Conservation (phyloP, 2,329 filamentous ascomycete species). For the Emericellopsis atlantica region DNA sequence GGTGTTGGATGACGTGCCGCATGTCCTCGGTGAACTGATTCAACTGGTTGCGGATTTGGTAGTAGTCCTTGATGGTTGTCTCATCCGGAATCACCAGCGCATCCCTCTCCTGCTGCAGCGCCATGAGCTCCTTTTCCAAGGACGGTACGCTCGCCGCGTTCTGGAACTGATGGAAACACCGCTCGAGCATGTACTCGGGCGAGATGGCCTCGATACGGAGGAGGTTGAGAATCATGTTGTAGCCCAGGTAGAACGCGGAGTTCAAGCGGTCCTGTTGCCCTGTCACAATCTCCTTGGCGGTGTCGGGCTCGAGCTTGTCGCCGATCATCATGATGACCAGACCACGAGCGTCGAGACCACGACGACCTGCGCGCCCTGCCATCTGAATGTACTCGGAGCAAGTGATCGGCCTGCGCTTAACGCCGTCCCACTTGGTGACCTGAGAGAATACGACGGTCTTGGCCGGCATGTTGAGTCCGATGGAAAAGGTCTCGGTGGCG, state of each 20-base stretch:
- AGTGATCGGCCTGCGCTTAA: slow-evolving; percentile 68
- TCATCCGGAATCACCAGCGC: slow-evolving; percentile 74
- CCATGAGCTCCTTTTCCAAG: slow-evolving; percentile 71
- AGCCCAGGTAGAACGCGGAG: slow-evolving; percentile 93
- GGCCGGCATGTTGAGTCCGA: slow-evolving; percentile 96
- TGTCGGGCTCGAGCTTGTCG: slow-evolving; percentile 85
- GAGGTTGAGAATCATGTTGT: slow-evolving; percentile 98
- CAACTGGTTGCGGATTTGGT: slow-evolving; percentile 75
- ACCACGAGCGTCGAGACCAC: slow-evolving; percentile 93
- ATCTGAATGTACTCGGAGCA: slow-evolving; percentile 97
- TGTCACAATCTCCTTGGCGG: slow-evolving; percentile 90
- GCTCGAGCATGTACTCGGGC: slow-evolving; percentile 96
- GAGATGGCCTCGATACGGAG: slow-evolving; percentile 98
- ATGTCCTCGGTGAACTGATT: slow-evolving; percentile 79
- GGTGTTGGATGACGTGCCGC: slow-evolving; percentile 82
- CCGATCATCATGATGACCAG: slow-evolving; percentile 99
- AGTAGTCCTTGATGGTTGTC: slow-evolving; percentile 83
- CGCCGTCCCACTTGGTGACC: slow-evolving; percentile 89
- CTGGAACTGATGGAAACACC: slow-evolving; percentile 97
- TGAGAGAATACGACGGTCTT: slow-evolving; percentile 99
- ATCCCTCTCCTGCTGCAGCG: slow-evolving; percentile 64
- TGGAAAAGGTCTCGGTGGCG: slow-evolving; percentile 96
- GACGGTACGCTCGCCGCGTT: slow-evolving; percentile 78
- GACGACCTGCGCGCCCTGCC: slow-evolving; percentile 91
- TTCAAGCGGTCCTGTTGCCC: slow-evolving; percentile 96